These are phyloP conservation scores for Arctostaphylos glauca DNA, from an alignment of 148 eudicot genomes.

Conservation along the genomic window DNA sequence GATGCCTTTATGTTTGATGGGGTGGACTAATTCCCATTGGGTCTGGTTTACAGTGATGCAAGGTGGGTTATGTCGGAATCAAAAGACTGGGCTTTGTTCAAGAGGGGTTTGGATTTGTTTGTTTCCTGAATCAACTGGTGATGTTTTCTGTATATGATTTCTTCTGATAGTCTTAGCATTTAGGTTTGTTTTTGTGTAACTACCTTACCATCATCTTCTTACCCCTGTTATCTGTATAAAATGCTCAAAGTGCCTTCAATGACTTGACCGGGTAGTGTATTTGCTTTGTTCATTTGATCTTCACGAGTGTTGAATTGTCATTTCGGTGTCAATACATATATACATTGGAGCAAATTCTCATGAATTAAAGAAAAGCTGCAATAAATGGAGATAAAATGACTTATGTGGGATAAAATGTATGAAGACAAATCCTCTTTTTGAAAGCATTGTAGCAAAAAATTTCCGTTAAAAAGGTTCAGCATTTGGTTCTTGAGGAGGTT, in stretches of 20 bases:
- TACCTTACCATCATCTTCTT: background rate
- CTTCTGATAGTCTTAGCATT: background rate
- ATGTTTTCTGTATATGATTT: background rate
- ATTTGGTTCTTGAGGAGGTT: constrained; percentile 23
- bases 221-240: constrained; percentile 42
- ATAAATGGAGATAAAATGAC: background rate
- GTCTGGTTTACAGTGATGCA: constrained; percentile 68
- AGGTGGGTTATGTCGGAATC: constrained; percentile 96
- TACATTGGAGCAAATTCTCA: background rate
- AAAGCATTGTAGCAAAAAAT: background rate
- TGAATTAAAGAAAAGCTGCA: background rate
- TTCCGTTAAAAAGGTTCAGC: background rate
- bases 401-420: background rate
- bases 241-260: constrained; percentile 93
- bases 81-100: constrained; percentile 84
- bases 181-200: background rate
- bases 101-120: constrained; percentile 97
- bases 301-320: background rate
- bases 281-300: background rate
- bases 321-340: background rate
- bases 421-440: background rate
- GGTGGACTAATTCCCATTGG: background rate
- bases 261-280: constrained; percentile 58
- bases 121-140: constrained; percentile 89
- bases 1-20: background rate